phyloP scores from a whole-genome alignment of 306 rosid genomes.

The Ammopiptanthus mongolicus region DNA sequence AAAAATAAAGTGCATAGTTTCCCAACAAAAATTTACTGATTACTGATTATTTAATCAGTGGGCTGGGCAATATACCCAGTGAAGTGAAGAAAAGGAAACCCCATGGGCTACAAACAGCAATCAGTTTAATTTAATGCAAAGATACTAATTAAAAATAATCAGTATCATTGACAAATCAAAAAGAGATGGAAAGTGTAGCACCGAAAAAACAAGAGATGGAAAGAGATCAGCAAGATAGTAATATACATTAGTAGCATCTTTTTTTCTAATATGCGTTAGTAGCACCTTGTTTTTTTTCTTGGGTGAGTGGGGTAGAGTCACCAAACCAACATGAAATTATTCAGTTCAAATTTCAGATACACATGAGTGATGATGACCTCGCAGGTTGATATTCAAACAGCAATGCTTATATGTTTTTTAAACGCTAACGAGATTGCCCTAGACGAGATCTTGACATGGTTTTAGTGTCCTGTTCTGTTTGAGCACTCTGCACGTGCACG shows the following conservation, averaged over 20 bases:
- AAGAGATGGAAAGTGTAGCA: background rate
- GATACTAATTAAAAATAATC: background rate
- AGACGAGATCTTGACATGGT: background rate
- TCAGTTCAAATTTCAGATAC: background rate
- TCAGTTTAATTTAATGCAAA: conserved; percentile 21
- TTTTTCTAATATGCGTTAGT: background rate
- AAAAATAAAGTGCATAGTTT: too few species aligned
- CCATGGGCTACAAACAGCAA: conserved; percentile 33
- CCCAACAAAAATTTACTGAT: too few species aligned
- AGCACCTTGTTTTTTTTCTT: background rate
- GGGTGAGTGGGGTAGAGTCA: background rate
- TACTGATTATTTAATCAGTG: too few species aligned
- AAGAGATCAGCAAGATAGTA: background rate
- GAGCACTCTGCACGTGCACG: background rate
- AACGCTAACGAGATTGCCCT: conserved; percentile 1
- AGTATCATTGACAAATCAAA: background rate
- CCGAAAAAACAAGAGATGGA: background rate
- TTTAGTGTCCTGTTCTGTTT: background rate
- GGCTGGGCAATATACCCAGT: too few species aligned
- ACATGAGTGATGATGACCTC: background rate
- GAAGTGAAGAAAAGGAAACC: conserved; percentile 13
- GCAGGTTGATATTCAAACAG: conserved; percentile 8
- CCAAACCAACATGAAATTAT: background rate
- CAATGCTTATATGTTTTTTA: conserved; percentile 9
- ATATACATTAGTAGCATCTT: background rate